Percentiles rank a stretch among this genome's conserved stretches.
These are phyloP conservation scores for Kuraishia borneana DNA, from an alignment of 805 yeast genomes.

Conservation along the genomic window DNA sequence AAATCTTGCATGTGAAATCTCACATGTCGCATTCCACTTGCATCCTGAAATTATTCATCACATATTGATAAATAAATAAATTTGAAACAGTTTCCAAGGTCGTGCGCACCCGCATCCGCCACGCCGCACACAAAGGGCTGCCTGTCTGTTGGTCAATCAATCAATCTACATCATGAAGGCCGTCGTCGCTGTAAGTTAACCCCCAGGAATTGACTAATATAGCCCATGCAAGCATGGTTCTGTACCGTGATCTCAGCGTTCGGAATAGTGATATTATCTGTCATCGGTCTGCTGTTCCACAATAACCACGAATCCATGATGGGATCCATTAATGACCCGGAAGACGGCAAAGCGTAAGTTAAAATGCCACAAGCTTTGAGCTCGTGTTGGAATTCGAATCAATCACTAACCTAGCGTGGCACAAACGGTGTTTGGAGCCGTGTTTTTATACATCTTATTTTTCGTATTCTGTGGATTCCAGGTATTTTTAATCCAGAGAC, in stretches of 20 bases:
- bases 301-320: constrained; percentile 81
- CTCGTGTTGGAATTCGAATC: background rate
- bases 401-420: constrained; percentile 46
- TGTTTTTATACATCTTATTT: constrained; percentile 66
- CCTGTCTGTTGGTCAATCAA: too few species aligned
- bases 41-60: too few species aligned
- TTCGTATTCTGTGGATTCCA: constrained; percentile 89
- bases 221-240: constrained; percentile 87
- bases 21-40: too few species aligned
- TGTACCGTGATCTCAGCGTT: constrained; percentile 90
- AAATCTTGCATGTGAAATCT: too few species aligned
- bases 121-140: too few species aligned
- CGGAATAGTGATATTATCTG: constrained; percentile 79
- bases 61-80: too few species aligned
- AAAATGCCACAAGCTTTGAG: background rate
- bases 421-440: constrained; percentile 82
- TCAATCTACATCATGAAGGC: constrained; percentile 1
- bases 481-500: constrained; percentile 50
- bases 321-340: constrained; percentile 87
- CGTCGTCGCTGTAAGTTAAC: constrained; percentile 1
- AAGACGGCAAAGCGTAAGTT: constrained; percentile 72
- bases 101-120: too few species aligned
- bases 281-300: constrained; percentile 74
- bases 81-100: too few species aligned
- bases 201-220: background rate